Evolutionary conservation across 2,329 filamentous ascomycete genomes (phyloP).

Genomic region (Cercospora zeina): DNA sequence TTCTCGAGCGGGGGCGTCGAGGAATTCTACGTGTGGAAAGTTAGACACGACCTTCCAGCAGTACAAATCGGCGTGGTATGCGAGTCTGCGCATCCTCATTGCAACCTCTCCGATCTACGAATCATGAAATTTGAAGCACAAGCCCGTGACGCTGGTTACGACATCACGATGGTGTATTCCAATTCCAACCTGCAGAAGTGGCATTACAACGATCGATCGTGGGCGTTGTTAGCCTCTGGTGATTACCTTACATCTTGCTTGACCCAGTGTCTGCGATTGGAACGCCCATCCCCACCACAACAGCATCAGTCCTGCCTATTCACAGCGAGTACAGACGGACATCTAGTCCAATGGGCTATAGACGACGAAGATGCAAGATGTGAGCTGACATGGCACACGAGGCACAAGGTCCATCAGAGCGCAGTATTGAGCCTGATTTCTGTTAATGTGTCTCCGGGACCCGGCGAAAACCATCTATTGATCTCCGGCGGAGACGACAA

Average conservation of each 20-base stretch:
- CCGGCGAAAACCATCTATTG: conserved; percentile 51
- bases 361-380: neutral
- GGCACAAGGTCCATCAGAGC: conserved; percentile 70
- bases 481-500: conserved; percentile 88
- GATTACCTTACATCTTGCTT: conserved; percentile 62
- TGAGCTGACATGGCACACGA: conserved; percentile 40
- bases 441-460: conserved; percentile 32
- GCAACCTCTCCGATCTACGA: conserved; percentile 65
- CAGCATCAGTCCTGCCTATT: conserved; percentile 53
- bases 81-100: conserved; percentile 53
- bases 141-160: conserved; percentile 44
- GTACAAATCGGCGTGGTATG: conserved; percentile 54
- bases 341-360: conserved; percentile 61
- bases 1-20: conserved; percentile 86
- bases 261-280: conserved; percentile 58
- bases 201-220: conserved; percentile 32
- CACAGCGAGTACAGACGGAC: conserved; percentile 80
- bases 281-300: conserved; percentile 55
- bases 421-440: conserved; percentile 64
- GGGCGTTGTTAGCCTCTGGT: conserved; percentile 43
- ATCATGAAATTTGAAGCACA: conserved; percentile 75
- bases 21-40: conserved; percentile 83
- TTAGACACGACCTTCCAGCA: conserved; percentile 55
- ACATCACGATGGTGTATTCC: conserved; percentile 74
- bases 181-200: conserved; percentile 72